Conservation (phyloP, 192 early-diverging fungal genomes). For the Podila verticillata region DNA sequence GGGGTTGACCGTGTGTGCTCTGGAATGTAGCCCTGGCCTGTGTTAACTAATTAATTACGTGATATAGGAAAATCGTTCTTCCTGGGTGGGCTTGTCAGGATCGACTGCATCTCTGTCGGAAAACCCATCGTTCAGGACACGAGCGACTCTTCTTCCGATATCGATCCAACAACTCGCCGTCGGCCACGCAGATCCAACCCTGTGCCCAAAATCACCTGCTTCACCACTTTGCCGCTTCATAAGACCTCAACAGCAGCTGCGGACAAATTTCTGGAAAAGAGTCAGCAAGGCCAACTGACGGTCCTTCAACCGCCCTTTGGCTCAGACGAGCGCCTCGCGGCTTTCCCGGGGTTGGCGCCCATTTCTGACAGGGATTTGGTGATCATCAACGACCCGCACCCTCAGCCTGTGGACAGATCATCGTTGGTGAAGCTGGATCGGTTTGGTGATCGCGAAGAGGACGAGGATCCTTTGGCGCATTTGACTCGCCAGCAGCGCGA, state of each 20-base stretch:
- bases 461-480: not conserved
- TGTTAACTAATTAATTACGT: not conserved
- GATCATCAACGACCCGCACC: constrained; percentile 15
- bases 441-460: not conserved
- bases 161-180: not conserved
- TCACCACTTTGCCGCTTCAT: constrained; percentile 37
- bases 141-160: not conserved
- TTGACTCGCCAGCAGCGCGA: constrained; percentile 11
- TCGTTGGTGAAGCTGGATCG: constrained; percentile 4
- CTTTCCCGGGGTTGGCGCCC: constrained; percentile 26
- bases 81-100: constrained; percentile 46
- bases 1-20: not conserved
- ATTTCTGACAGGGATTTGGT: constrained; percentile 13
- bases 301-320: constrained; percentile 46
- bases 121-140: not conserved
- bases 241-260: constrained; percentile 34
- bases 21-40: not conserved
- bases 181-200: constrained; percentile 29
- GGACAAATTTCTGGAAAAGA: constrained; percentile 24
- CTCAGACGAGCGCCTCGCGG: constrained; percentile 17
- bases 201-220: constrained; percentile 35
- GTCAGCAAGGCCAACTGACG: constrained; percentile 13
- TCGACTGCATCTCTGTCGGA: constrained; percentile 44
- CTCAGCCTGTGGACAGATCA: not conserved
- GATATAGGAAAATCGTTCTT: constrained; percentile 44